Conservation (phyloP, 2,329 filamentous ascomycete species). For the Diplodia sapinea region DNA sequence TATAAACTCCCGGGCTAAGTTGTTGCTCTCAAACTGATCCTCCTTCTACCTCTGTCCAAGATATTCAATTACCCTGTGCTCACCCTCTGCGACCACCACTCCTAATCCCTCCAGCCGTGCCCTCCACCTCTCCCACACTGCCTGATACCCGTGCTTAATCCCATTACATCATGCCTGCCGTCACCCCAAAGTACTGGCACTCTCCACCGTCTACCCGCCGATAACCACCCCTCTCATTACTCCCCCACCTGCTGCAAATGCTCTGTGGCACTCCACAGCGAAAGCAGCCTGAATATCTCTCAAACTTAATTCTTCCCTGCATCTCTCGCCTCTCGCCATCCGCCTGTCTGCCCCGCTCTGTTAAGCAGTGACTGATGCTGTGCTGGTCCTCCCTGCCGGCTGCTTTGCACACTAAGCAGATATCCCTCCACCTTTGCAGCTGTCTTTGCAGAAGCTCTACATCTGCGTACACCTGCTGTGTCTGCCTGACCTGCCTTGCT, state of each 20-base stretch:
- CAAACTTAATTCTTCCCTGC: slow-evolving; percentile 29
- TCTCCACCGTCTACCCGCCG: slow-evolving; percentile 4
- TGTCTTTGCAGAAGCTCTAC: slow-evolving; percentile 18
- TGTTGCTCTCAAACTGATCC: too few relatives aligned
- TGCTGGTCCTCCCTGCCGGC: slow-evolving; percentile 30
- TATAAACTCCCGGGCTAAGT: too few relatives aligned
- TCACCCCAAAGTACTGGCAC: too few relatives aligned
- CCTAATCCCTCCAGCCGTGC: too few relatives aligned
- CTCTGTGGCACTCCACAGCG: slow-evolving; percentile 30
- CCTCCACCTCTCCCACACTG: too few relatives aligned
- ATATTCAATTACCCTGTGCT: too few relatives aligned
- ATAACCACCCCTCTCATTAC: slow-evolving; percentile 18
- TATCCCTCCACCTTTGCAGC: slow-evolving; percentile 32
- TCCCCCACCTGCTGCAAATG: slow-evolving; percentile 31
- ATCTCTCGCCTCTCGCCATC: not conserved
- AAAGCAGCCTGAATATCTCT: slow-evolving; percentile 33
- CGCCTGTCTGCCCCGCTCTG: slow-evolving; percentile 19
- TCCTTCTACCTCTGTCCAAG: too few relatives aligned
- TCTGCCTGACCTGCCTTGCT: not conserved
- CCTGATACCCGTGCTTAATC: too few relatives aligned
- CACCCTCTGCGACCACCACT: too few relatives aligned
- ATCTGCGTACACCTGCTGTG: slow-evolving; percentile 30
- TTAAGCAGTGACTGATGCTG: slow-evolving; percentile 30
- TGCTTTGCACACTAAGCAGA: slow-evolving; percentile 31
- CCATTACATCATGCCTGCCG: too few relatives aligned